phyloP scores from a whole-genome alignment of 129 eudicot species.

The Centella asiatica region DNA sequence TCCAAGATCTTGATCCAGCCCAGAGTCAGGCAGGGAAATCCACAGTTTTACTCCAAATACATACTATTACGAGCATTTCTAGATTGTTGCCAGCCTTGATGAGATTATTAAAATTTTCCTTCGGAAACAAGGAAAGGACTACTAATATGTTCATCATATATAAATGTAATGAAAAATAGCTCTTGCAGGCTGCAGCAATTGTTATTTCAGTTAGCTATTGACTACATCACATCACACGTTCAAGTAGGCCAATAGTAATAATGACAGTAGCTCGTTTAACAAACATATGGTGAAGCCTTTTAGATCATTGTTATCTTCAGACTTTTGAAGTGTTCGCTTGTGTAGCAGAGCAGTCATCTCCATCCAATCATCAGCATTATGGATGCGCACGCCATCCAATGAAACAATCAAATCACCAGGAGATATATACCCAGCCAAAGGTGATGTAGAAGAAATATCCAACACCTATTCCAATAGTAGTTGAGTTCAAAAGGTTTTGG shows the following conservation, averaged over 20 bases:
- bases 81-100: too few species aligned
- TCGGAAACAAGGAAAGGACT: background rate
- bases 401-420: conserved; percentile 60
- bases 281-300: background rate
- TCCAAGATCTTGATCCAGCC: conserved; percentile 42
- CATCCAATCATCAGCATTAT: conserved; percentile 54
- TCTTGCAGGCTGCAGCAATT: background rate
- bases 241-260: background rate
- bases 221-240: background rate
- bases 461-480: conserved; percentile 37
- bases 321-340: conserved; percentile 27
- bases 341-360: conserved; percentile 29
- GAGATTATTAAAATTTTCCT: background rate
- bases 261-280: background rate
- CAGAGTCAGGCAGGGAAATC: too few species aligned
- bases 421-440: conserved; percentile 54
- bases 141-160: background rate
- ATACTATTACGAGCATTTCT: too few species aligned
- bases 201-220: background rate
- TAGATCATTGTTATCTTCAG: conserved; percentile 6
- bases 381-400: conserved; percentile 47
- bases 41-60: too few species aligned
- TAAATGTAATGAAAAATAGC: background rate
- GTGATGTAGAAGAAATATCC: conserved; percentile 56
- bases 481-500: too few species aligned